A percentile compares a stretch with the other conserved stretches of the same genome.
Conservation (phyloP, 208 protist genomes). For the Naegleria lovaniensis region DNA sequence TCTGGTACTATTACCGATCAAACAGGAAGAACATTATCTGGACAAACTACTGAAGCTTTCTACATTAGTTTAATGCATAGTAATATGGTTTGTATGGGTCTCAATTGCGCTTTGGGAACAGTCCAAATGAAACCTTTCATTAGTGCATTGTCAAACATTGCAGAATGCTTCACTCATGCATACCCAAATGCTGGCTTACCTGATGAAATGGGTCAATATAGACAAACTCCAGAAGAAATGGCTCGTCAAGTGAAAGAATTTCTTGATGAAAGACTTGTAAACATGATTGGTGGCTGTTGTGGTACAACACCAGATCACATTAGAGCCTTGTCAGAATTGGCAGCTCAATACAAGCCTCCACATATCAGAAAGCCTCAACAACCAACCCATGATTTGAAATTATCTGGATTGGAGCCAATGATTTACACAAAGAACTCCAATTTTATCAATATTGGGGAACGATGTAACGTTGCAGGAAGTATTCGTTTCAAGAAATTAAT, state of each 20-base stretch:
- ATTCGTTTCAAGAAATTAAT: constrained; percentile 85
- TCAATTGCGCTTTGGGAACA: constrained; percentile 83
- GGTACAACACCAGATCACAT: constrained; percentile 64
- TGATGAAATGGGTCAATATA: constrained; percentile 66
- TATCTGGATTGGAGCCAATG: constrained; percentile 78
- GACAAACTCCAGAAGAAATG: constrained; percentile 61
- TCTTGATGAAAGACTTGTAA: constrained; percentile 51
- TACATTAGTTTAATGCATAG: constrained; percentile 71
- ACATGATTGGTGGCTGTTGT: constrained; percentile 67
- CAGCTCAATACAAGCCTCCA: background rate
- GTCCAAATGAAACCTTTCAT: constrained; percentile 58
- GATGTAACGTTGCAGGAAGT: constrained; percentile 92
- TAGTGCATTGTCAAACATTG: constrained; percentile 48
- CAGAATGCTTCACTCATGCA: constrained; percentile 56
- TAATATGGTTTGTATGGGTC: constrained; percentile 76
- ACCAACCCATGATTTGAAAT: constrained; percentile 35
- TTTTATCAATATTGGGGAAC: constrained; percentile 93
- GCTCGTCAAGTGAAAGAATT: constrained; percentile 55
- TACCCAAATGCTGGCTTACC: constrained; percentile 71
- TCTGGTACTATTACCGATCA: constrained; percentile 85
- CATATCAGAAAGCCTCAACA: background rate
- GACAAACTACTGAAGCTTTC: constrained; percentile 91
- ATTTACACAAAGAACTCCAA: constrained; percentile 62
- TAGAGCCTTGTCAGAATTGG: constrained; percentile 46
- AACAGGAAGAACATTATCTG: constrained; percentile 86